Evolutionary conservation across 495 filamentous ascomycete genomes (phyloP), one percentile per base, ranked within the genome.

Genomic region (Corynascus novoguineensis): DNA sequence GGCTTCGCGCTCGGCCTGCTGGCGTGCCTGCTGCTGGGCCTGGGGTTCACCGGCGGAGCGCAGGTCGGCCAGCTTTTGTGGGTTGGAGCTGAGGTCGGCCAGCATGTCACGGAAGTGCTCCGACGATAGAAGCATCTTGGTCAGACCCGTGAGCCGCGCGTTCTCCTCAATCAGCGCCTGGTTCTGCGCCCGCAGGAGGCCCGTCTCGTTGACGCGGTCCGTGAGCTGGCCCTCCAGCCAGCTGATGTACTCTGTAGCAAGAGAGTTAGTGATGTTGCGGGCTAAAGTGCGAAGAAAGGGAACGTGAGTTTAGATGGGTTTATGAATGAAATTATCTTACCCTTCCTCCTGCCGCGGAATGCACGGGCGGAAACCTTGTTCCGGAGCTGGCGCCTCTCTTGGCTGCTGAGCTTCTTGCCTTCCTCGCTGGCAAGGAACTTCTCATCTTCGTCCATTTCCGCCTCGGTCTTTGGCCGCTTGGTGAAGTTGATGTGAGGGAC

Each of bases 401-500:
- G 96, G 77, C 87, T 91, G 71, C 81, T 90, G 37, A 99, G 79
- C 73, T 95, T 96, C 83, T 99, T 99, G 42, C 92, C 93, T 71
- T 95, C 92, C 64, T 97, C 93, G 60, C 91, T 96, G 5, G 89
- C 89, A 15, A 99, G 80, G 3, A 97, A 76, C 57, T 88, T 78
- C 78, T 97, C 93, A 64, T 99, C 93, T 69, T 96, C 91, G 71
- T 99, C 93, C 92, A 98, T 97, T 28, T 97, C 92, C 52, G 93
- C 90, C 66, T 96, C 90, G 38, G 96, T 89, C 78, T 97, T 98
- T 67, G 76, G 78, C 12, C 73, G 67, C 38, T 81, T 75, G 34
- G 83, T 66, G 64, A 88, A 83, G 25, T 19, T 24, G 0, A 32
- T 14, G 2, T n/a, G n/a, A 21, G 55, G 29, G 19, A 25, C 25